A percentile compares a stretch with the other conserved stretches of the same genome.
phyloP scores from a whole-genome alignment of 352 stramenopile species.

The Phytophthora litchii region DNA sequence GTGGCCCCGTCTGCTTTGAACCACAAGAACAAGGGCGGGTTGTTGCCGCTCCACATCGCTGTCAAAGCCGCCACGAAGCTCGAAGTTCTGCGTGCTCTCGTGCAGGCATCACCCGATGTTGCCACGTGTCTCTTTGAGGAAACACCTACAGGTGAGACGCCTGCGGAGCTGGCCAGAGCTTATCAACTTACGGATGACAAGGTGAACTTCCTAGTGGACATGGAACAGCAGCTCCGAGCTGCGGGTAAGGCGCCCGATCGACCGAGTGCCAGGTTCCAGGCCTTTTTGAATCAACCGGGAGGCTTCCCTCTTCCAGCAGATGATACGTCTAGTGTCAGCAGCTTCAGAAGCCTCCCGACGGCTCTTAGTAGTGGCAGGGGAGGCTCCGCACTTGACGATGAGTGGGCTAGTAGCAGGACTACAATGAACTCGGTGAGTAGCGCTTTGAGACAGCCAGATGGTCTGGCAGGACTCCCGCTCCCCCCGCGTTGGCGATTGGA shows the following conservation, averaged over 20 bases:
- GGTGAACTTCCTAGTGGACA: slow-evolving; percentile 46
- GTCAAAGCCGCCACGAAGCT: slow-evolving; percentile 77
- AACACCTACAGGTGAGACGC: slow-evolving; percentile 73
- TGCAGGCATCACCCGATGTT: slow-evolving; percentile 48
- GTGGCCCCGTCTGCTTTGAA: slow-evolving; percentile 53
- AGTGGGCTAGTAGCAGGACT: slow-evolving; percentile 27
- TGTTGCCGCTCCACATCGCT: slow-evolving; percentile 83
- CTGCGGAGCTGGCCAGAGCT: slow-evolving; percentile 62
- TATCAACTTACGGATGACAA: slow-evolving; percentile 59
- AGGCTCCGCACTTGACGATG: slow-evolving; percentile 21
- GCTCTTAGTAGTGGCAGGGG: slow-evolving; percentile 17
- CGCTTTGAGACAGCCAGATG: slow-evolving; percentile 36
- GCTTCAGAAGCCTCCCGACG: slow-evolving; percentile 28
- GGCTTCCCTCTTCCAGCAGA: slow-evolving; percentile 32
- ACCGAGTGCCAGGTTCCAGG: slow-evolving; percentile 55
- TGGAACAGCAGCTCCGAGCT: slow-evolving; percentile 51
- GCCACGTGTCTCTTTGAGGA: slow-evolving; percentile 59
- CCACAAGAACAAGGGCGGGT: slow-evolving; percentile 78
- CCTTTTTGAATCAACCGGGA: slow-evolving; percentile 43
- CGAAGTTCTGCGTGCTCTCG: slow-evolving; percentile 66
- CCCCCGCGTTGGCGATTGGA: slow-evolving; percentile 76
- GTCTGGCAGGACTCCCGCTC: slow-evolving; percentile 42
- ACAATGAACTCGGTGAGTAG: slow-evolving; percentile 30
- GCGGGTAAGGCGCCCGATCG: slow-evolving; percentile 55
- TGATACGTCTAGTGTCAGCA: slow-evolving; percentile 36